A percentile compares a stretch with the other conserved stretches of the same genome.
phyloP scores from a whole-genome alignment of 495 filamentous ascomycete genomes.

The Tuber indicum region DNA sequence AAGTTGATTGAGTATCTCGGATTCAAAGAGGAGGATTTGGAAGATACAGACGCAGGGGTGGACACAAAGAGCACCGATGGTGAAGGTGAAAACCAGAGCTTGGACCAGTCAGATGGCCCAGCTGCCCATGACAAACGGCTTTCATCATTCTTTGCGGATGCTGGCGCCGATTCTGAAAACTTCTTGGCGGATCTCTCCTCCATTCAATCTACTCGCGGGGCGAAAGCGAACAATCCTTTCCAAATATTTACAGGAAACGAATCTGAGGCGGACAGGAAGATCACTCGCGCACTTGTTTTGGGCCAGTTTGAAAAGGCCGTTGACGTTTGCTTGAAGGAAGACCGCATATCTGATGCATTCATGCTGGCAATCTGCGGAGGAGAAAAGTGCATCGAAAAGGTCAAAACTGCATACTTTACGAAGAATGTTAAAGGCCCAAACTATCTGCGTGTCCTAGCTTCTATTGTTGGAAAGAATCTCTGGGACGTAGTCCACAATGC shows the following conservation, averaged over 20 bases:
- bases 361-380: conserved; percentile 97
- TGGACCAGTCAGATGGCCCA: conserved; percentile 46
- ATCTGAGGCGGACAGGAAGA: conserved; percentile 71
- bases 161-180: conserved; percentile 65
- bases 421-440: conserved; percentile 76
- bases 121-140: conserved; percentile 57
- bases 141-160: conserved; percentile 73
- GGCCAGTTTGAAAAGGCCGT: conserved; percentile 88
- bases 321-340: conserved; percentile 77
- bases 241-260: conserved; percentile 74
- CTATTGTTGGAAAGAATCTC: conserved; percentile 89
- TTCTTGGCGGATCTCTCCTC: conserved; percentile 72
- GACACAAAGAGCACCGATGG: conserved; percentile 41
- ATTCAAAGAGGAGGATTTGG: conserved; percentile 57
- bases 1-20: conserved; percentile 81
- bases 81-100: conserved; percentile 44
- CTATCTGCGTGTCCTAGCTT: conserved; percentile 84
- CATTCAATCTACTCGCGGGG: conserved; percentile 70
- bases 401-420: conserved; percentile 83
- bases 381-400: conserved; percentile 86
- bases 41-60: conserved; percentile 48
- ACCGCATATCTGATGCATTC: conserved; percentile 89
- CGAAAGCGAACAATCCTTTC: conserved; percentile 80
- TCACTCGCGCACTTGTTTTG: conserved; percentile 79
- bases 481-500: conserved; percentile 99